Base-by-base conservation (phyloP, 352 stramenopile genomes). In the Pythium periplocum region DNA sequence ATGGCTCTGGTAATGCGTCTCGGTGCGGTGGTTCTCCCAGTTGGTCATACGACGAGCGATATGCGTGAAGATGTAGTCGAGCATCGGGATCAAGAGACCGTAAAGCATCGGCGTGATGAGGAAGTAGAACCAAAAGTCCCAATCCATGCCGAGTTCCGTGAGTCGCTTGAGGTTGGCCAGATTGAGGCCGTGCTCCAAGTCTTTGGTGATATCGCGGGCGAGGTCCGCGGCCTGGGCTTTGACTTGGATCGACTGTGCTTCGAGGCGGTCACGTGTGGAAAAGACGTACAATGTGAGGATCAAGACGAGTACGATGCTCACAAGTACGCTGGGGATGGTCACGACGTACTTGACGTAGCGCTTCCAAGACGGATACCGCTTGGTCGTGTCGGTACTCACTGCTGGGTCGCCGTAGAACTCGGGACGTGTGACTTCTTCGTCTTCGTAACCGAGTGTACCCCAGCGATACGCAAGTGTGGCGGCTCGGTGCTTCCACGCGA, bases 21-120 rank as follows among this genome's bases (percentile, higher is more conserved):
- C 78, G 26, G 88, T 98, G 51, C 67, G 62, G 71, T 98, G 91
- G 67, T 96, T 96, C 68, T 98, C 91, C 73, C 87, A 98, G 59
- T 98, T 83, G 58, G 96, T 99, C 35, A 99, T 71, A 11, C 64
- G 70, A 6, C 74, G 71, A 3, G 96, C 96, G 45, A 96, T 55
- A 41, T 53, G 69, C 47, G 90, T 98, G 57, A 98, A 97, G 5
- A 62, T 53, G 30, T 72, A 60, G 62, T 93, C 81, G 9, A 96
- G 73, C 35, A 90, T 53, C 7, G 79, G 82, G 53, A 95, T 95
- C 44, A 94, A 46, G 9, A 96, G 66, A 0, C 88, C 87, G 45
- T 97, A 96, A 7, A 96, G 68, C 49, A 86, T 69, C 1, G 90
- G 86, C 45, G 90, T 95, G 52, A 93, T 57, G 8, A 93, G 60